phyloP scores from a whole-genome alignment of 192 early-diverging fungal species.

The Mortierella antarctica region DNA sequence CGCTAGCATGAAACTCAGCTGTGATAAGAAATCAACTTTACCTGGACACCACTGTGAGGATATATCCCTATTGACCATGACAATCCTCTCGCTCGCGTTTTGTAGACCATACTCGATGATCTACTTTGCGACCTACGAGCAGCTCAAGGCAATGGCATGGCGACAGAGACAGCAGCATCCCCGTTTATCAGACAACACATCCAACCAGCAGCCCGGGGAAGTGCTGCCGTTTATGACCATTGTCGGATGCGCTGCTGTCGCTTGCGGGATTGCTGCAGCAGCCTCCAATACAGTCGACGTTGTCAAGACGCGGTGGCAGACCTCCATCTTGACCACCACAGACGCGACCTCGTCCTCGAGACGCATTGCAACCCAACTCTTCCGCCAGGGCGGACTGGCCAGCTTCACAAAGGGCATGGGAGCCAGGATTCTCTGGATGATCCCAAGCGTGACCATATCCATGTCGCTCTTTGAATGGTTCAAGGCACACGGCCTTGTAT shows the following conservation, averaged over 20 bases:
- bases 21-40: no score
- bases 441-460: constrained; percentile 74
- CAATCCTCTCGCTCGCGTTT: not conserved
- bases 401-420: constrained; percentile 75
- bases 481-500: constrained; percentile 54
- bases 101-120: constrained; percentile 50
- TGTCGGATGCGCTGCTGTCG: constrained; percentile 67
- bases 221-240: constrained; percentile 66
- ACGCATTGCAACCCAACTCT: constrained; percentile 58
- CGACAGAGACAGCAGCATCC: not conserved
- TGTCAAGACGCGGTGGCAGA: constrained; percentile 86
- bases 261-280: constrained; percentile 67
- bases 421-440: constrained; percentile 76
- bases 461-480: constrained; percentile 81
- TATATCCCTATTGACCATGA: no score
- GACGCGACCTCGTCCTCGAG: constrained; percentile 38
- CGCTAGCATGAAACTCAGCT: no score
- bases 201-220: not conserved
- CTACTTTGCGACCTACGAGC: constrained; percentile 48
- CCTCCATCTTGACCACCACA: constrained; percentile 47
- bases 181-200: not conserved
- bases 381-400: constrained; percentile 61
- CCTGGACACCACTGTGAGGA: no score
- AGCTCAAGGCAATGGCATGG: constrained; percentile 41
- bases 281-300: constrained; percentile 79